These are phyloP conservation scores for Epichloe typhina DNA, from an alignment of 2,329 filamentous ascomycete species.

Conservation along the genomic window DNA sequence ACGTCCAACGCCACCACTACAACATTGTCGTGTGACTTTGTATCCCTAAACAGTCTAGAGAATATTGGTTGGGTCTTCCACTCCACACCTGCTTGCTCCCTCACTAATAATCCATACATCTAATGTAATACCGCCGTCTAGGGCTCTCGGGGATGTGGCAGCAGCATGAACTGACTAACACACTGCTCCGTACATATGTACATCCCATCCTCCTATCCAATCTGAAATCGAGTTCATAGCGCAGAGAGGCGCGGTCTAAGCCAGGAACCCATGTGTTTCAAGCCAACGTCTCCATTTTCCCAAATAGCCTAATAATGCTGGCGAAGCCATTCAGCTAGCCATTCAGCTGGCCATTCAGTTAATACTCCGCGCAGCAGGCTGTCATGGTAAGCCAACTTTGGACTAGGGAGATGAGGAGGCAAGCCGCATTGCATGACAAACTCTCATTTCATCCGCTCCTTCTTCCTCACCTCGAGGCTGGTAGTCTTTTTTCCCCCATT, in stretches of 20 bases:
- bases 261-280: constrained; percentile 3
- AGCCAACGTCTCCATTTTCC: constrained; percentile 2
- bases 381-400: not conserved
- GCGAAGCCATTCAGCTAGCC: not conserved
- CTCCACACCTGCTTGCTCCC: no score
- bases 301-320: not conserved
- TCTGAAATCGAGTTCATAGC: not conserved
- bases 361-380: not conserved
- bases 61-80: no score
- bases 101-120: no score
- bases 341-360: not conserved
- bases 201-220: no score
- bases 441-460: not conserved
- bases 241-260: constrained; percentile 1
- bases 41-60: no score
- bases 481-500: not conserved
- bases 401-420: no score
- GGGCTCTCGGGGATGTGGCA: no score
- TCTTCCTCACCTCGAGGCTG: not conserved
- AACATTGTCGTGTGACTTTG: not conserved
- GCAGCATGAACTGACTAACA: no score
- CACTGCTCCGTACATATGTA: no score
- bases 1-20: not conserved
- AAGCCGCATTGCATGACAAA: not conserved
- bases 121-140: no score